Conservation (phyloP, 164 flowering plant species). For the Sedum album region DNA sequence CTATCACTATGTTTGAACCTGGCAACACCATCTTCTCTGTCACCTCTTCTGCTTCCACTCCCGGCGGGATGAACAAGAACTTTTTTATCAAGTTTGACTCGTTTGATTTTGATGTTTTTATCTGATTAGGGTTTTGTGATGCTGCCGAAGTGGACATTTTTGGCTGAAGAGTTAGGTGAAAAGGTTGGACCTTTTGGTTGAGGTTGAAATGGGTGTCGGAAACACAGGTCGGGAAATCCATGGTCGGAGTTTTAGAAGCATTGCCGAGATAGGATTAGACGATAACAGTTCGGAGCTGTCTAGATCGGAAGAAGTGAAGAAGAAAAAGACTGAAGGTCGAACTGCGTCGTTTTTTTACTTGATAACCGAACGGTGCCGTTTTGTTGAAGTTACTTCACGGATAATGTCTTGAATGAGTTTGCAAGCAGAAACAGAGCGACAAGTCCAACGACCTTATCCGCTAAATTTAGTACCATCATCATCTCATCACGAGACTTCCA, state of each 20-base stretch:
- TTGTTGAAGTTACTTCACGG: too few relatives aligned
- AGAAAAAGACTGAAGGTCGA: not conserved
- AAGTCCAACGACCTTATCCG: not conserved
- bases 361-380: not conserved
- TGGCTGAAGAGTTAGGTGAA: not conserved
- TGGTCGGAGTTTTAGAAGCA: not conserved
- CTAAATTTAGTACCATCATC: not conserved
- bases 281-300: not conserved
- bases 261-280: not conserved
- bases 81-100: slow-evolving; percentile 17
- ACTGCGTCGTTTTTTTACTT: not conserved
- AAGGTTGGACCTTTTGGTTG: not conserved
- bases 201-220: not conserved
- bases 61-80: slow-evolving; percentile 70
- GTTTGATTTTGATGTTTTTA: slow-evolving; percentile 18
- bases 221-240: not conserved
- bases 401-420: too few relatives aligned
- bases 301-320: not conserved
- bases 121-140: not conserved
- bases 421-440: too few relatives aligned
- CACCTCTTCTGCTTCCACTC: slow-evolving; percentile 63
- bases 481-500: too few relatives aligned
- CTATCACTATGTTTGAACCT: slow-evolving; percentile 83
- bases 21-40: slow-evolving; percentile 70
- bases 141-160: not conserved